Conservation (phyloP, 2,329 filamentous ascomycete species). For the Alternaria ethzedia region DNA sequence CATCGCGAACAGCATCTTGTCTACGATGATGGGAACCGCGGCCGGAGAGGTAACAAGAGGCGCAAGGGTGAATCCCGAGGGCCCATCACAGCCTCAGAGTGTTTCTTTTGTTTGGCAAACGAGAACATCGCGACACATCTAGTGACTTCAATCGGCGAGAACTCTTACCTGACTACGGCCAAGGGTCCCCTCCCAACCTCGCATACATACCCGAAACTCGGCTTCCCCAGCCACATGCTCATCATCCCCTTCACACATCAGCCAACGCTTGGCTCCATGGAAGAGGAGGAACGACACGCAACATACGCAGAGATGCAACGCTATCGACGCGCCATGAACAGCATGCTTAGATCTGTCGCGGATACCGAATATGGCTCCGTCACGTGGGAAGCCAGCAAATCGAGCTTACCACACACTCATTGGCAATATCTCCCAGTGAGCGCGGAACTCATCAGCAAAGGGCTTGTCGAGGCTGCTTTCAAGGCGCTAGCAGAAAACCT, state of each 20-base stretch:
- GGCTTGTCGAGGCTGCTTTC: constrained; percentile 86
- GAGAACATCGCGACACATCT: constrained; percentile 84
- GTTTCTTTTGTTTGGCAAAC: constrained; percentile 96
- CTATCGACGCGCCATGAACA: constrained; percentile 78
- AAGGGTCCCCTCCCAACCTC: constrained; percentile 84
- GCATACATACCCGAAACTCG: constrained; percentile 73
- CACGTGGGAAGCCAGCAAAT: constrained; percentile 90
- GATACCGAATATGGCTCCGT: constrained; percentile 74
- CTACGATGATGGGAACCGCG: constrained; percentile 43
- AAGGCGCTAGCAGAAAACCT: constrained; percentile 84
- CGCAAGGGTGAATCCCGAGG: constrained; percentile 41
- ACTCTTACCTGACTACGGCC: constrained; percentile 87
- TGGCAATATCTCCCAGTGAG: constrained; percentile 91
- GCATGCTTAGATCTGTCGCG: constrained; percentile 68
- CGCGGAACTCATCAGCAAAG: constrained; percentile 69
- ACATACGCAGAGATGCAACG: constrained; percentile 82
- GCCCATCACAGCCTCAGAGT: constrained; percentile 68
- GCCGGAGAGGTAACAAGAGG: constrained; percentile 50
- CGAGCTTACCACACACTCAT: constrained; percentile 82
- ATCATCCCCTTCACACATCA: constrained; percentile 88
- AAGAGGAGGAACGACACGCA: constrained; percentile 61
- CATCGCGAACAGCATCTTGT: constrained; percentile 46
- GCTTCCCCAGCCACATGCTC: constrained; percentile 84
- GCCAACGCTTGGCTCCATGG: constrained; percentile 74
- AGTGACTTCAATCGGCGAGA: constrained; percentile 85